These are phyloP conservation scores for Globisporangium spinosum DNA, from an alignment of 352 stramenopile species.

Conservation along the genomic window DNA sequence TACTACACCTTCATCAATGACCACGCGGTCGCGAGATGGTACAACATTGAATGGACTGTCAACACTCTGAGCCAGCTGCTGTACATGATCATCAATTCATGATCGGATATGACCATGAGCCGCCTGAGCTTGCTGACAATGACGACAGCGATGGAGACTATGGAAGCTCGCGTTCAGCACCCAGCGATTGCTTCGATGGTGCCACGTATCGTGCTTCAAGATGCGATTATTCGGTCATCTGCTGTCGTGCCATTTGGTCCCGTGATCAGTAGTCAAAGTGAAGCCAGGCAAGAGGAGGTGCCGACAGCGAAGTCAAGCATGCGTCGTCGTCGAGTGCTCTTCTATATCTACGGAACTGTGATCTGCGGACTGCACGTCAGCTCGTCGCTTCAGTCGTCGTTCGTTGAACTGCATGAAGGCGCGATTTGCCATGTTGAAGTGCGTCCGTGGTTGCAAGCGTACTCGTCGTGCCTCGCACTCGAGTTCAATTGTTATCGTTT, in stretches of 20 bases:
- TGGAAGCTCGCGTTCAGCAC: neutral
- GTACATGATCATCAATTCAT: slow-evolving; percentile 6
- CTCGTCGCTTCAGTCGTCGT: neutral
- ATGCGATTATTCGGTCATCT: neutral
- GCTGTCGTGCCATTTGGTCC: neutral
- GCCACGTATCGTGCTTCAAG: neutral
- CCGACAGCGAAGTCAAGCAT: neutral
- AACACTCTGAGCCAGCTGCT: neutral
- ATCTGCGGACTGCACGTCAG: neutral
- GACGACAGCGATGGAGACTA: slow-evolving; percentile 4
- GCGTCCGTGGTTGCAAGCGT: slow-evolving; percentile 33
- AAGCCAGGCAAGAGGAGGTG: neutral
- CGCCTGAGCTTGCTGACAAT: slow-evolving; percentile 1
- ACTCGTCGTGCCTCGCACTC: slow-evolving; percentile 16
- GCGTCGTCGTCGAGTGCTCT: neutral
- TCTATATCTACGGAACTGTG: neutral
- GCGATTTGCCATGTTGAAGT: slow-evolving; percentile 13
- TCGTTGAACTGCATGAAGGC: neutral
- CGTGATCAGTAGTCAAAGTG: neutral
- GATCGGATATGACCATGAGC: neutral
- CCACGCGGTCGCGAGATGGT: neutral
- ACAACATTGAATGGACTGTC: slow-evolving; percentile 4
- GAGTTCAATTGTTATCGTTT: slow-evolving; percentile 24
- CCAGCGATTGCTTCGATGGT: no score
- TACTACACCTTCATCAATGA: slow-evolving; percentile 2